Base-by-base conservation (phyloP, 192 early-diverging fungal genomes). In the Coemansia sp. region DNA sequence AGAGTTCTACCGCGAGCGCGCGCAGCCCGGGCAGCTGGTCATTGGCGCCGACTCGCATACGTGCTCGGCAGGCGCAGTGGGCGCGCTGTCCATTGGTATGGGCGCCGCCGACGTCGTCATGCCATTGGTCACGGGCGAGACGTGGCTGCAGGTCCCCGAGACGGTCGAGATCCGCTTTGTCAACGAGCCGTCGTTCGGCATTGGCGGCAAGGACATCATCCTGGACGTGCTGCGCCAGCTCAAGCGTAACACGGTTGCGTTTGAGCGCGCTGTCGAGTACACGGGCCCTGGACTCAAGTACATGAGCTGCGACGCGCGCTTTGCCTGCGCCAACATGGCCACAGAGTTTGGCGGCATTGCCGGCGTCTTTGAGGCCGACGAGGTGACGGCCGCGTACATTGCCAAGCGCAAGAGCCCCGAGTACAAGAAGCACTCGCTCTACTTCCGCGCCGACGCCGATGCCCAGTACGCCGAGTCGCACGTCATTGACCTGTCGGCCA, bases 291-390 rank as follows among this genome's bases (percentile, higher is more conserved):
- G 85, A 12, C 54, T 88, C 27, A 79, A 87, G 66, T 78, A 90
- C 74, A 78, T 88, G 72, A 83, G 83, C 44, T 87, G 86, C 67
- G 86, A 90, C 66, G 86, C 84, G 22, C 79, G 87, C 36, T 86
- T 90, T 55, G 85, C 86, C 18, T 79, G 85, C 54, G 73, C 86
- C 58, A 87, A 86, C 76, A 90, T 90, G 86, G 78, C 83, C 51
- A 89, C 86, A 44, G 86, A 89, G 65, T 89, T 89, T 79, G 86
- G 86, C 46, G 86, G 82, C 43, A 89, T 89, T 67, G 86, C 86
- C 38, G 86, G 86, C 36, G 86, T 89, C 49, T 90, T 82, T 64
- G 85, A 81, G 64, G 80, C 79, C 25, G 83, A 87, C 47, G 79
- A 83, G 75, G 76, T 77, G 51, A 89, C 84, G 11, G 84, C 87